Conservation (phyloP, 2,329 filamentous ascomycete species). For the Aspergillus clavatus region DNA sequence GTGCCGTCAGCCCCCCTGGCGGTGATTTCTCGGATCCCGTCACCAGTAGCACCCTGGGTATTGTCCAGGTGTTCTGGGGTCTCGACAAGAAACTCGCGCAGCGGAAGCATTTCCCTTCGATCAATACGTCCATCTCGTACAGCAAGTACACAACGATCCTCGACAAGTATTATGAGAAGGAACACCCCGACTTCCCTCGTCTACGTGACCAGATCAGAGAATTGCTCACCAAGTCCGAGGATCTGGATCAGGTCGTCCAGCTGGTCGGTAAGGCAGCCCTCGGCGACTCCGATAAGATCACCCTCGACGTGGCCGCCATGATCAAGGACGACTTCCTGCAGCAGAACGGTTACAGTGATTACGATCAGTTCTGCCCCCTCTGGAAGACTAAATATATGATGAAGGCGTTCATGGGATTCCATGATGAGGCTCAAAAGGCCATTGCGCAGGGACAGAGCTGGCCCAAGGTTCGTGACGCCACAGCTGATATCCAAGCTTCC, state of each 20-base stretch:
- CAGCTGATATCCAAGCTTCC: slow-evolving; percentile 75
- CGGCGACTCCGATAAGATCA: slow-evolving; percentile 97
- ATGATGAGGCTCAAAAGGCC: slow-evolving; percentile 95
- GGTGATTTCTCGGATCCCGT: slow-evolving; percentile 99
- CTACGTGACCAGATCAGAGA: slow-evolving; percentile 91
- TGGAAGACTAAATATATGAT: slow-evolving; percentile 99
- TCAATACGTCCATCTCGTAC: slow-evolving; percentile 93
- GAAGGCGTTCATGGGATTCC: slow-evolving; percentile 98
- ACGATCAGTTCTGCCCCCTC: slow-evolving; percentile 97
- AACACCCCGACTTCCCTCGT: slow-evolving; percentile 88
- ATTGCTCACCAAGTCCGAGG: slow-evolving; percentile 89
- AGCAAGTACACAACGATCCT: slow-evolving; percentile 89
- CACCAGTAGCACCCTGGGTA: slow-evolving; percentile 86
- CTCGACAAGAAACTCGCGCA: slow-evolving; percentile 99
- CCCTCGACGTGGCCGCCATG: slow-evolving; percentile 81
- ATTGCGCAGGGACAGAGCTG: slow-evolving; percentile 86
- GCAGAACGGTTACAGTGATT: slow-evolving; percentile 98
- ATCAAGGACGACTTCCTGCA: slow-evolving; percentile 99
- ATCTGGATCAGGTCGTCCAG: slow-evolving; percentile 97
- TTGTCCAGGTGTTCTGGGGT: slow-evolving; percentile 99
- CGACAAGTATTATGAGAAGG: slow-evolving; percentile 90
- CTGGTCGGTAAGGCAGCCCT: slow-evolving; percentile 95
- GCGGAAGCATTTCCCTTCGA: slow-evolving; percentile 97
- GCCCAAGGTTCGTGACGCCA: slow-evolving; percentile 88
- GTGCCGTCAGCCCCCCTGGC: slow-evolving; percentile 92